phyloP scores from a whole-genome alignment of 306 rosid genomes.

The Prunus mume region DNA sequence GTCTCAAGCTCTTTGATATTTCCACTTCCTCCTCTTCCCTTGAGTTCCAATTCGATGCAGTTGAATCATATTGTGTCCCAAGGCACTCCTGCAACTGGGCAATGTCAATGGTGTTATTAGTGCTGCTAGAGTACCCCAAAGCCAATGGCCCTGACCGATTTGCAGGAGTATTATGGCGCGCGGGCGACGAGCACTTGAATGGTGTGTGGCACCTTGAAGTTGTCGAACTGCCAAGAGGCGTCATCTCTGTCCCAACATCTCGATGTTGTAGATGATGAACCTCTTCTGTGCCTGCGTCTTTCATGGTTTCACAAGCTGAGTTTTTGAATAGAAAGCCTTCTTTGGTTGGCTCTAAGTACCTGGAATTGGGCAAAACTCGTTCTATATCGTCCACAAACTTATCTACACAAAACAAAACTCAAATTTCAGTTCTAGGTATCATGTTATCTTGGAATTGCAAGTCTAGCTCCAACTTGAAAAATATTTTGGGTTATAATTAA shows the following conservation, averaged over 20 bases:
- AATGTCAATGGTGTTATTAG: conserved; percentile 48
- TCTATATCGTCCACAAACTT: conserved; percentile 73
- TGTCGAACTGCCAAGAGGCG: conserved; percentile 94
- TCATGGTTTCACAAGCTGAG: conserved; percentile 44
- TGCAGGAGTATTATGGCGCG: conserved; percentile 87
- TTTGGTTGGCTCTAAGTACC: conserved; percentile 53
- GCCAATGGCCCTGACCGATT: conserved; percentile 81
- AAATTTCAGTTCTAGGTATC: not conserved
- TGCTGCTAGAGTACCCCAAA: conserved; percentile 28
- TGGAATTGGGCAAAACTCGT: conserved; percentile 48
- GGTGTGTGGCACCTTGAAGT: conserved; percentile 94
- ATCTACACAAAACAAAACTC: conserved; percentile 54
- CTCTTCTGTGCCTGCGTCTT: conserved; percentile 53
- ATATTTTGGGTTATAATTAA: not conserved
- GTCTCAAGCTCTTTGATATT: conserved; percentile 90
- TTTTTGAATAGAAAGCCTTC: conserved; percentile 74
- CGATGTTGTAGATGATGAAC: conserved; percentile 56
- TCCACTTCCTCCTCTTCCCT: conserved; percentile 96
- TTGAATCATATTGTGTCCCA: conserved; percentile 68
- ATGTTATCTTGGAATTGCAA: not conserved
- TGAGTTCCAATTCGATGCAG: conserved; percentile 82
- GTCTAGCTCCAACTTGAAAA: not conserved
- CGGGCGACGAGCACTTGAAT: conserved; percentile 76
- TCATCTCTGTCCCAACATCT: conserved; percentile 92
- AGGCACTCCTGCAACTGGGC: conserved; percentile 79